Conservation (phyloP, 2,329 filamentous ascomycete species). For the Cladosporium sp. region DNA sequence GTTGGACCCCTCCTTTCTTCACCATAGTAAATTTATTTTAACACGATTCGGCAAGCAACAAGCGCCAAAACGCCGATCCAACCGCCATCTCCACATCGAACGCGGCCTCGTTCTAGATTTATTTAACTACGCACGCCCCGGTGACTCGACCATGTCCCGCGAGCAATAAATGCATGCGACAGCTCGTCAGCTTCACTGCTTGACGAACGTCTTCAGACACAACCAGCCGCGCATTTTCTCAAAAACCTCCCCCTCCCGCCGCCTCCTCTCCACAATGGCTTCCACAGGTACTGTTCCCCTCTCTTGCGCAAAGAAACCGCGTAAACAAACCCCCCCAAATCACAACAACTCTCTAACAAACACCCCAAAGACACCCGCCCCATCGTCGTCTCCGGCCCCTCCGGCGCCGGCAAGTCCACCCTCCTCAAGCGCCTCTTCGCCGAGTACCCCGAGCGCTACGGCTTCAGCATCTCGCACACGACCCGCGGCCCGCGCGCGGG, state of each 20-base stretch:
- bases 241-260: conserved; percentile 1
- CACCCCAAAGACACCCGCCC: conserved; percentile 37
- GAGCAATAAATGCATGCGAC: conserved; percentile 9
- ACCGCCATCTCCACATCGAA: not conserved
- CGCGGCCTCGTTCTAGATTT: not conserved
- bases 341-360: conserved; percentile 11
- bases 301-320: not conserved
- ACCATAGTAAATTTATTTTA: too few relatives aligned
- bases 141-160: not conserved
- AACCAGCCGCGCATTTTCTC: not conserved
- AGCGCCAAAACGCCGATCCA: not conserved
- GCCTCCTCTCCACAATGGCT: conserved; percentile 17
- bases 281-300: conserved; percentile 15
- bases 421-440: conserved; percentile 69
- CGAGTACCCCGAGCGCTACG: conserved; percentile 63
- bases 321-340: conserved; percentile 1
- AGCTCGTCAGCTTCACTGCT: conserved; percentile 20
- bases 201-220: conserved; percentile 14
- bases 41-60: not conserved
- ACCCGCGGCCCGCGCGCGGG: conserved; percentile 72
- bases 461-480: conserved; percentile 62
- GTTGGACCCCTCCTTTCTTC: not conserved
- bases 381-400: conserved; percentile 75
- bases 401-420: conserved; percentile 77
- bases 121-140: not conserved